Base-by-base conservation (phyloP, 306 rosid species). In the Hippophae rhamnoides region DNA sequence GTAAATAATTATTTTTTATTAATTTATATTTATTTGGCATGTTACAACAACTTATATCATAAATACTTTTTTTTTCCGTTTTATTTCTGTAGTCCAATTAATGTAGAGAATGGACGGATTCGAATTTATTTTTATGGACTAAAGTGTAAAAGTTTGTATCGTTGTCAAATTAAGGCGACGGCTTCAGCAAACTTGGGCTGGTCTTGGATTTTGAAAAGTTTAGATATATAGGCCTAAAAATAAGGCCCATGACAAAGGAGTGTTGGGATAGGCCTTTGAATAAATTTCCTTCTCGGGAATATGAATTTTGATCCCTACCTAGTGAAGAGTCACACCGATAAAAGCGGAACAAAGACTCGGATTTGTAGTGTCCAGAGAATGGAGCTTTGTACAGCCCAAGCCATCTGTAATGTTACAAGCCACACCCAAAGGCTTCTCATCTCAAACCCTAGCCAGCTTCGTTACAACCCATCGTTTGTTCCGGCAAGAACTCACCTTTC, bases 351-450 rank as follows among this genome's bases (percentile, higher is more conserved):
- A 9, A 8, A 59, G 27, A 10, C 23, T 7, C 12, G 25, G 31
- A 6, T 6, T 1, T 40, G 9, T 11, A 41, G 50, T 44, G 55
- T 41, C 60, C 41, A 23, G 31, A 26, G 47, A 41, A 65, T 76
- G 76, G 73, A 63, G 61, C 67, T 71, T 8, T 76, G 54, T 40
- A 53, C 73, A 9, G 13, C 60, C 13, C 80, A 53, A 61, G 47
- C 70, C 58, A 25, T 71, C 58, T 62, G 61, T 18, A 61, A 47
- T 13, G 50, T 57, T 11, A 56, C 48, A 8, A 48, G 5, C 41
- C 54, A 8, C 53, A 49, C 6, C 53, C 26, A 49, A 0, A 49
- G 53, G 14, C 23, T 49, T 23, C 5, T 49, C 14, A 13, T 13
- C 53, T 23, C 53, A 49, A 49, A 13, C 14, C 7, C 56, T 54